Base-by-base conservation (phyloP, 2,329 filamentous ascomycete genomes). In the Sclerotinia borealis region DNA sequence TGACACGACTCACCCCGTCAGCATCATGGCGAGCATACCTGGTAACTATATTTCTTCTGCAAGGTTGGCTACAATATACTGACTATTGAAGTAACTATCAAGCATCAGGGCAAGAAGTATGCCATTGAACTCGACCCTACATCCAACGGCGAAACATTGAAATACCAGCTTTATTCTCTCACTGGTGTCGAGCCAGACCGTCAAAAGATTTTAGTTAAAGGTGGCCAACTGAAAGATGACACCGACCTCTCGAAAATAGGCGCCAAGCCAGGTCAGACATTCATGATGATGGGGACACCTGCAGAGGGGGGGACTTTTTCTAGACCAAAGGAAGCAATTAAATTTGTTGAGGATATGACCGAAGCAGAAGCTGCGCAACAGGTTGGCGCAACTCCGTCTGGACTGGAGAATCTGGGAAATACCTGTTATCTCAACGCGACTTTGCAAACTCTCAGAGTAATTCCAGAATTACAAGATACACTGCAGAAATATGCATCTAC, bases 361-460 rank as follows among this genome's bases (percentile, higher is more conserved):
- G 93, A 96, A 75, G 93, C 92, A 36, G 93, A 98, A 76, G 85
- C 87, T 59, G 93, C 95, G 27, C 87, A 87, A 76, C 85, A 89
- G 74, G 89, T 88, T 65, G 92, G 91, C 64, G 93, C 93, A 54
- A 93, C 84, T 51, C 95, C 96, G 1, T 90, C 93, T 63, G 95
- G 95, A 52, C 80, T 99, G 66, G 84, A 90, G 75, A 99, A 99
- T 74, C 80, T 97, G 66, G 95, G 96, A 70, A 99, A 99, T 77
- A 99, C 96, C 4, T 99, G 95, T 80, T 99, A 99, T 76, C 87
- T 98, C 73, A 99, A 99, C 81, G 95, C 95, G 56, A 96, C 93
- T 0, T 82, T 99, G n/a, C 96, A 99, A 76, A 89, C 92, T 4
- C 80, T 99, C 68, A 87, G 91, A 66, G 84, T 89, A 60, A 92